A percentile compares a stretch with the other conserved stretches of the same genome.
phyloP scores from a whole-genome alignment of 192 early-diverging fungal genomes.

The Linnemannia elongata region DNA sequence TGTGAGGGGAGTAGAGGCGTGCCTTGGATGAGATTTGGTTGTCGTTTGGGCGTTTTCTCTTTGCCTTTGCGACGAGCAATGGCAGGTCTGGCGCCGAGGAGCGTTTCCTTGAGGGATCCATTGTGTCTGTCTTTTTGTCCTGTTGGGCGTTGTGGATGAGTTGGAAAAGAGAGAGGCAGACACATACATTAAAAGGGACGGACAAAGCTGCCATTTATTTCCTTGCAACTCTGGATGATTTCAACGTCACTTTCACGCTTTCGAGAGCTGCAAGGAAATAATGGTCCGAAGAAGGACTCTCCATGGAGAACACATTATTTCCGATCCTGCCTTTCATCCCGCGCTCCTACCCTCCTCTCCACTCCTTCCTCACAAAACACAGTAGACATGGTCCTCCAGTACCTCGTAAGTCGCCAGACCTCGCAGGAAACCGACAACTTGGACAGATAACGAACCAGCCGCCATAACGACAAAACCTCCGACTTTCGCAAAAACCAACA shows the following conservation, averaged over 20 bases:
- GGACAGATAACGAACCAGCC: not conserved
- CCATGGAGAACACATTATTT: not conserved
- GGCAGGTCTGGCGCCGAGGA: slow-evolving; percentile 42
- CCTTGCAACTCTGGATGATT: not conserved
- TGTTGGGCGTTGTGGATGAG: slow-evolving; percentile 3
- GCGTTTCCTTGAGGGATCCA: slow-evolving; percentile 53
- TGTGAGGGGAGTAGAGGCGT: slow-evolving; percentile 5
- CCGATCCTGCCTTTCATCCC: slow-evolving; percentile 3
- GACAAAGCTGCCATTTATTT: not conserved
- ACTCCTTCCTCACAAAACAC: slow-evolving; percentile 4
- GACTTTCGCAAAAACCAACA: not conserved
- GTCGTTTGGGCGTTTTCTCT: slow-evolving; percentile 55
- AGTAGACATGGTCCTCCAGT: slow-evolving; percentile 50
- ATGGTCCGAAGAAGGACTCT: not conserved
- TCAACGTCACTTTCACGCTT: not conserved
- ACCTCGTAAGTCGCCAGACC: slow-evolving; percentile 43
- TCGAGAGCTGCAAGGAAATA: not conserved
- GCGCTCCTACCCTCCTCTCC: not conserved
- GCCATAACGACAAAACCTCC: not conserved
- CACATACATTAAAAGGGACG: not conserved
- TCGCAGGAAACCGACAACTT: not conserved
- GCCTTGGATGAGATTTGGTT: slow-evolving; percentile 59
- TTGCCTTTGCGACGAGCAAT: slow-evolving; percentile 39
- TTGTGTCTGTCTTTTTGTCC: slow-evolving; percentile 9
- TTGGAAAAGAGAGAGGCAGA: not conserved